Conservation (phyloP, 1,284 basidiomycete genomes). For the Nidula niveotomentosa region DNA sequence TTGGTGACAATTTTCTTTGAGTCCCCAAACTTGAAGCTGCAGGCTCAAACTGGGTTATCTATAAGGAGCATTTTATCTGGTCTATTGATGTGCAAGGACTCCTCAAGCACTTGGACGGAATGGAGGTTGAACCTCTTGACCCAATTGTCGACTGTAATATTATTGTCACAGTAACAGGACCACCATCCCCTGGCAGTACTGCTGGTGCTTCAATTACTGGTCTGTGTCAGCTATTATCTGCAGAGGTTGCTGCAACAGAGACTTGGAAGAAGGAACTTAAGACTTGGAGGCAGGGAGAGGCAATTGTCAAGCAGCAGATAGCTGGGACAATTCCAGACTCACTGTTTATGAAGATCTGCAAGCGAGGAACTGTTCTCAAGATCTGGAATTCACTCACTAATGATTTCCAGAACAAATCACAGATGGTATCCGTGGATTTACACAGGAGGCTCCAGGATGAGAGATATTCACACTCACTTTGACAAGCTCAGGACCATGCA, state of each 20-base stretch:
- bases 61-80: conserved; percentile 15
- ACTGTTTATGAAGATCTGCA: conserved; percentile 21
- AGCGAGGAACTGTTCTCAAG: conserved; percentile 10
- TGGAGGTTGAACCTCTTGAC: not conserved
- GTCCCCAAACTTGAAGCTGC: conserved; percentile 18
- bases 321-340: conserved; percentile 22
- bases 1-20: conserved; percentile 13
- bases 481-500: conserved; percentile 19
- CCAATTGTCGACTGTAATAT: not conserved
- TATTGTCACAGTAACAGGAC: not conserved
- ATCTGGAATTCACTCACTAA: conserved; percentile 17
- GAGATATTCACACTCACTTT: conserved; percentile 21
- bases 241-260: not conserved
- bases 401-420: conserved; percentile 16
- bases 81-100: conserved; percentile 11
- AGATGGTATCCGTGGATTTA: conserved; percentile 21
- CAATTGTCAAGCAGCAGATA: conserved; percentile 24
- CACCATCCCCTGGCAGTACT: not conserved
- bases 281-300: conserved; percentile 8
- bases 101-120: conserved; percentile 5
- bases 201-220: not conserved
- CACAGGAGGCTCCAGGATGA: conserved; percentile 17
- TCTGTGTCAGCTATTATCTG: not conserved
- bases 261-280: conserved; percentile 16
- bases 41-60: conserved; percentile 21